Conservation (phyloP, 495 filamentous ascomycete genomes). For the Hypoxylon perforatum region DNA sequence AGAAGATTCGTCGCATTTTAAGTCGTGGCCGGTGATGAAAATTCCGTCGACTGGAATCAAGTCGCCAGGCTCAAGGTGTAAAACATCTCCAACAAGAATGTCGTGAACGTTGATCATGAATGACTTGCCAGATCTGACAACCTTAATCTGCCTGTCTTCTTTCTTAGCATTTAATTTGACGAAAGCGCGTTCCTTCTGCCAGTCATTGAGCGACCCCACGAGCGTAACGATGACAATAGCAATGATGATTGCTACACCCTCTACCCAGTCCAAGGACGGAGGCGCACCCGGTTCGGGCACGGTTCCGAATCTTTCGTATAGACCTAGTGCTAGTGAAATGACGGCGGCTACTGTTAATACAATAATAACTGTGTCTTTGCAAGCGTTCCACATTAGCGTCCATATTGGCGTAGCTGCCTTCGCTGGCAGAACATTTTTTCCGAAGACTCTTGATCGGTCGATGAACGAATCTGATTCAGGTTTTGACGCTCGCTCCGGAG, state of each 20-base stretch:
- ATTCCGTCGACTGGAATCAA: constrained; percentile 86
- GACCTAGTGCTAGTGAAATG: constrained; percentile 84
- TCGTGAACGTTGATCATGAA: constrained; percentile 83
- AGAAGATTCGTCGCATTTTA: constrained; percentile 84
- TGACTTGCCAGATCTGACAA: constrained; percentile 79
- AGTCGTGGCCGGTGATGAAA: constrained; percentile 75
- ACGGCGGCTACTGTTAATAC: constrained; percentile 81
- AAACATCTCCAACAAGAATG: constrained; percentile 84
- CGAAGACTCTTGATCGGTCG: constrained; percentile 77
- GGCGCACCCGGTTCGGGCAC: constrained; percentile 53
- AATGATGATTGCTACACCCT: constrained; percentile 77
- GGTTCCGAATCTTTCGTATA: constrained; percentile 65
- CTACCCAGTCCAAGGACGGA: constrained; percentile 78
- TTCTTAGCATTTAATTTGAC: constrained; percentile 78
- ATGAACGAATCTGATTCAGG: constrained; percentile 32
- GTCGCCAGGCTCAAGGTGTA: constrained; percentile 88
- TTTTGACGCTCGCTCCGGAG: constrained; percentile 19
- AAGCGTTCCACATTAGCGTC: constrained; percentile 81
- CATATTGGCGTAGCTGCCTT: constrained; percentile 77
- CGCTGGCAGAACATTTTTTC: constrained; percentile 75
- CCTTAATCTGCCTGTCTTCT: constrained; percentile 76
- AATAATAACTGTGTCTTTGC: constrained; percentile 85
- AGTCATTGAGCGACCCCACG: constrained; percentile 76
- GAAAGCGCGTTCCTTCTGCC: constrained; percentile 78
- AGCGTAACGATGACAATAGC: constrained; percentile 76